These are phyloP conservation scores for Fusarium pseudoanthophilum DNA, from an alignment of 2,329 filamentous ascomycete genomes.

Conservation along the genomic window DNA sequence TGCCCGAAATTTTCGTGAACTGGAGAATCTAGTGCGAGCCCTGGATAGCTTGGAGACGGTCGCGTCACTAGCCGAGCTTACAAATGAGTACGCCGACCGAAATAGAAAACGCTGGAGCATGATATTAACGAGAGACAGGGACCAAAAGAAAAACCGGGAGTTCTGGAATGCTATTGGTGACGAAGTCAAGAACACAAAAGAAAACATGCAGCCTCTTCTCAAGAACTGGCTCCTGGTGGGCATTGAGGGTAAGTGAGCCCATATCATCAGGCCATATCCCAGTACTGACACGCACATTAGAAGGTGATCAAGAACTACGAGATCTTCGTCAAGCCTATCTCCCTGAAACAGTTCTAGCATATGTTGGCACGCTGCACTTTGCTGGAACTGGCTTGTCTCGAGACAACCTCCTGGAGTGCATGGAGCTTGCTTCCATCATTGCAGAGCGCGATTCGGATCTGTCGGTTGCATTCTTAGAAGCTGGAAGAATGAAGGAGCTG, in stretches of 20 bases:
- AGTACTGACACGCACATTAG: conserved; percentile 46
- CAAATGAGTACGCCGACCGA: conserved; percentile 59
- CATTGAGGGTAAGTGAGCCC: conserved; percentile 61
- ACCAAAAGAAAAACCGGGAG: conserved; percentile 54
- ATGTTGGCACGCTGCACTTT: conserved; percentile 82
- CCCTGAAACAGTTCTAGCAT: conserved; percentile 86
- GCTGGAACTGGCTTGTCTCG: conserved; percentile 79
- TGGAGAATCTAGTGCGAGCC: conserved; percentile 73
- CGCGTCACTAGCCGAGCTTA: conserved; percentile 64
- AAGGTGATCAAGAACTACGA: conserved; percentile 70
- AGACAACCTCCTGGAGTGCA: conserved; percentile 81
- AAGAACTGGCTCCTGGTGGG: conserved; percentile 70
- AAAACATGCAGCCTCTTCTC: conserved; percentile 69
- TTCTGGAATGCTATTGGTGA: conserved; percentile 66
- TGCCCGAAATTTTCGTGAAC: conserved; percentile 72
- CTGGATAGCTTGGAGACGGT: conserved; percentile 77
- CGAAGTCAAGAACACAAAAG: conserved; percentile 65
- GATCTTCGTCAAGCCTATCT: conserved; percentile 81
- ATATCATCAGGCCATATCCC: neutral
- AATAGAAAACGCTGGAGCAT: neutral
- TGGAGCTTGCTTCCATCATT: conserved; percentile 83
- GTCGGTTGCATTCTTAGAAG: conserved; percentile 70
- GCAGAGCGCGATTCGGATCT: conserved; percentile 77
- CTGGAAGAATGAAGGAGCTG: conserved; percentile 78
- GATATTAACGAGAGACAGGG: conserved; percentile 47